phyloP scores from a whole-genome alignment of 1,139 yeast genomes.

The Kodamaea suecica region DNA sequence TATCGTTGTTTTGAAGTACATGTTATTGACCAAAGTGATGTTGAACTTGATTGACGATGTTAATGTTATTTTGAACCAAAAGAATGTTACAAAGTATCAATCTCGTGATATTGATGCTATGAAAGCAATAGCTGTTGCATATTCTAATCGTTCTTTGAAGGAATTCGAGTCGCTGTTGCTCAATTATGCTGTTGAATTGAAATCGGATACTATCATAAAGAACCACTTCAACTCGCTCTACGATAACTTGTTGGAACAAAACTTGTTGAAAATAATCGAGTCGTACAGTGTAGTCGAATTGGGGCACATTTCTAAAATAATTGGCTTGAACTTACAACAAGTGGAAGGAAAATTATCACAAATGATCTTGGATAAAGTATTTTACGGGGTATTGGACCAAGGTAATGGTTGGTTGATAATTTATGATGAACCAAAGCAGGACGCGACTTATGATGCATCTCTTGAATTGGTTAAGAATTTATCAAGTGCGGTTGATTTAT shows the following conservation, averaged over 20 bases:
- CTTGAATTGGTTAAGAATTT: constrained; percentile 83
- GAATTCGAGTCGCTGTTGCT: constrained; percentile 83
- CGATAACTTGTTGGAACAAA: constrained; percentile 90
- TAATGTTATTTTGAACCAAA: constrained; percentile 69
- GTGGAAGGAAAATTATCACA: constrained; percentile 94
- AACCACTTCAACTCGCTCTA: constrained; percentile 91
- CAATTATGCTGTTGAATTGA: constrained; percentile 69
- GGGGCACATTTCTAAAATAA: constrained; percentile 79
- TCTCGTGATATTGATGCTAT: constrained; percentile 82
- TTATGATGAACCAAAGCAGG: constrained; percentile 85
- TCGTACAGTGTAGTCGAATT: constrained; percentile 95
- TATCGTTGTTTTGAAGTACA: constrained; percentile 79
- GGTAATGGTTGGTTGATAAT: constrained; percentile 97
- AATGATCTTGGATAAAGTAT: constrained; percentile 92
- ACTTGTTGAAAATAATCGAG: constrained; percentile 89
- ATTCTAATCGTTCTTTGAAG: constrained; percentile 81
- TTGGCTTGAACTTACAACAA: constrained; percentile 84
- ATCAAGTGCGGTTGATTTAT: constrained; percentile 83
- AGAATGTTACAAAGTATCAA: constrained; percentile 77
- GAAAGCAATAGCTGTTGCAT: constrained; percentile 90
- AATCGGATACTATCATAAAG: constrained; percentile 83
- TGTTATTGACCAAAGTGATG: constrained; percentile 93
- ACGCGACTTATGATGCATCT: constrained; percentile 85
- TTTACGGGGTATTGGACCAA: constrained; percentile 94
- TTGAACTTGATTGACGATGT: constrained; percentile 84